Conservation (phyloP, 2,329 filamentous ascomycete species). For the Hymenoscyphus repandus region DNA sequence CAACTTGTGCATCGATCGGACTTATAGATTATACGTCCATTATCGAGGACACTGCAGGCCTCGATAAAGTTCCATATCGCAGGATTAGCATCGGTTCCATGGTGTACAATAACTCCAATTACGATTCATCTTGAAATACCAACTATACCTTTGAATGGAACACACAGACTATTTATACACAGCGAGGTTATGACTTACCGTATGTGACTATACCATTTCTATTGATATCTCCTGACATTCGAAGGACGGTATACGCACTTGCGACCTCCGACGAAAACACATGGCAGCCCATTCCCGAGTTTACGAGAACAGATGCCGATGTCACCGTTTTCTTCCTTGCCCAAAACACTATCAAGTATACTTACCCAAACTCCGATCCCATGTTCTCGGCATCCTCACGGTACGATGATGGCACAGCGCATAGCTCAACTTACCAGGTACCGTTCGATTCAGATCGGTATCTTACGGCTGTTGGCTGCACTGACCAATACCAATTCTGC, state of each 20-base stretch:
- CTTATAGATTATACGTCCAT: not conserved
- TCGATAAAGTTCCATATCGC: not conserved
- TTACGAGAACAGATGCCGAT: conserved; percentile 30
- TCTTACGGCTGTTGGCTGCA: conserved; percentile 28
- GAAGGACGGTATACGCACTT: not conserved
- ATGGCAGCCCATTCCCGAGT: conserved; percentile 27
- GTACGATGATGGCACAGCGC: not conserved
- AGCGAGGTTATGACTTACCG: not conserved
- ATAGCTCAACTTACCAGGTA: conserved; percentile 5
- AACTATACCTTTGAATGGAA: conserved; percentile 5
- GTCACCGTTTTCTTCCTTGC: conserved; percentile 31
- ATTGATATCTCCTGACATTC: too few species aligned
- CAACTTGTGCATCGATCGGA: conserved; percentile 9
- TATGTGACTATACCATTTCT: not conserved
- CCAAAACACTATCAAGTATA: conserved; percentile 26
- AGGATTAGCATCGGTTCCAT: not conserved
- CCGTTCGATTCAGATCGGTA: conserved; percentile 18
- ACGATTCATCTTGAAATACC: not conserved
- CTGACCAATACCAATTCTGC: conserved; percentile 32
- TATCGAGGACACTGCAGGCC: not conserved
- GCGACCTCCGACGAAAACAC: not conserved
- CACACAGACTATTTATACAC: not conserved
- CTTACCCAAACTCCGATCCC: conserved; percentile 26
- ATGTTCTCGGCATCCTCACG: conserved; percentile 9
- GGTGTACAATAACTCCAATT: too few species aligned